phyloP scores from a whole-genome alignment of 164 flowering plant genomes.

The Warburgia ugandensis region DNA sequence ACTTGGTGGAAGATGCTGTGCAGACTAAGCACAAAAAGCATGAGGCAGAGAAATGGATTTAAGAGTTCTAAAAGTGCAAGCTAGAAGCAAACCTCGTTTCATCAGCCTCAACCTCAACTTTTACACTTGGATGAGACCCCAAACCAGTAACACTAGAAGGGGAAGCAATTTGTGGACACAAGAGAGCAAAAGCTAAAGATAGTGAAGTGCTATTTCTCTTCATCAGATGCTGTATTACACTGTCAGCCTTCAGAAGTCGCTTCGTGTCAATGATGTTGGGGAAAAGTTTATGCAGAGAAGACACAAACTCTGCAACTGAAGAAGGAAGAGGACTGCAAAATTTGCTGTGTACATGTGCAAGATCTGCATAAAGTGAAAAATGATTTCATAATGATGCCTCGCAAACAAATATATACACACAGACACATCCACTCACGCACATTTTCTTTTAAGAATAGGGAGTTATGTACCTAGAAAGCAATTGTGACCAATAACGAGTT shows the following conservation, averaged over 20 bases:
- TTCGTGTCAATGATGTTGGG: slow-evolving; percentile 75
- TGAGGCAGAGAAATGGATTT: too few species aligned
- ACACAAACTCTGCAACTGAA: slow-evolving; percentile 59
- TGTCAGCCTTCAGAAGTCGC: slow-evolving; percentile 46
- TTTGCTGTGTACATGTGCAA: slow-evolving; percentile 74
- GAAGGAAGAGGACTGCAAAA: slow-evolving; percentile 78
- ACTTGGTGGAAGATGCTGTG: too few species aligned
- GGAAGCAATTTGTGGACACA: slow-evolving; percentile 61
- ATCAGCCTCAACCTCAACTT: slow-evolving; percentile 85
- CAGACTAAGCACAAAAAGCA: too few species aligned
- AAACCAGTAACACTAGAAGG: slow-evolving; percentile 15
- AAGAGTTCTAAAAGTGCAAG: too few species aligned
- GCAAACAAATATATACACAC: neutral
- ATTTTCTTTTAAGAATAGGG: slow-evolving; percentile 5
- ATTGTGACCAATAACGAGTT: slow-evolving; percentile 91
- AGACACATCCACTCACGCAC: too few species aligned
- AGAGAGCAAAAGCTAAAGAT: slow-evolving; percentile 59
- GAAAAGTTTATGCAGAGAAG: slow-evolving; percentile 50
- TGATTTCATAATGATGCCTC: neutral
- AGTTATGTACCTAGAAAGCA: slow-evolving; percentile 68
- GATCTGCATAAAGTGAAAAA: slow-evolving; percentile 40
- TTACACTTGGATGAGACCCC: slow-evolving; percentile 21
- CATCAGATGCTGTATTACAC: slow-evolving; percentile 35
- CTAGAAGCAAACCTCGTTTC: slow-evolving; percentile 51
- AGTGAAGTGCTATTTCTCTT: slow-evolving; percentile 57